phyloP scores from a whole-genome alignment of 108 stramenopile genomes.

The Cyclostephanos tholiformis region DNA sequence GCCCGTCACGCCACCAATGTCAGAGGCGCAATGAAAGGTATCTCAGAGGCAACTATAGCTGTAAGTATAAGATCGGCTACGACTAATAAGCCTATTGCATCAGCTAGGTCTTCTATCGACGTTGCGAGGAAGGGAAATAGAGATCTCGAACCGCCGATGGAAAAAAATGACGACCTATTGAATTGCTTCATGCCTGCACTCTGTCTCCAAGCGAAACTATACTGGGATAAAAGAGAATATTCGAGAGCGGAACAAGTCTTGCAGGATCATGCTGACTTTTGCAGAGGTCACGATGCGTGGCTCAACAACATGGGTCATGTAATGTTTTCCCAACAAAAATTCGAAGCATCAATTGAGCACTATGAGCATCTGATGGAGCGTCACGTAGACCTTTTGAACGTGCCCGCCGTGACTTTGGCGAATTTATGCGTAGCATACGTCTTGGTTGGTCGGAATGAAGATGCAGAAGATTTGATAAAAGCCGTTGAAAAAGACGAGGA shows the following conservation, averaged over 20 bases:
- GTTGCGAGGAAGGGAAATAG: background rate
- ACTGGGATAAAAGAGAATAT: slow-evolving; percentile 90
- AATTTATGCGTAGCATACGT: slow-evolving; percentile 91
- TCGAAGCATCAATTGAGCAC: slow-evolving; percentile 80
- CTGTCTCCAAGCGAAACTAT: slow-evolving; percentile 83
- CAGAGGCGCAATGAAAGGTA: slow-evolving; percentile 23
- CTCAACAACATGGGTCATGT: slow-evolving; percentile 85
- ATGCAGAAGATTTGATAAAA: slow-evolving; percentile 86
- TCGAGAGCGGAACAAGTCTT: slow-evolving; percentile 79
- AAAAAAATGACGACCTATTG: slow-evolving; percentile 73
- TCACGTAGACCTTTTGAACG: slow-evolving; percentile 57
- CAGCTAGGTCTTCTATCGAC: slow-evolving; percentile 43
- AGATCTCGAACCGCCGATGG: slow-evolving; percentile 26
- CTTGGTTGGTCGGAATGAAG: slow-evolving; percentile 83
- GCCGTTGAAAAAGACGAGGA: slow-evolving; percentile 77
- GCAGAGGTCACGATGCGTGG: slow-evolving; percentile 77
- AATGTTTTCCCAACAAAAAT: slow-evolving; percentile 82
- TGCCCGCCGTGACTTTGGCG: slow-evolving; percentile 86
- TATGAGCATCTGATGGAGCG: slow-evolving; percentile 74
- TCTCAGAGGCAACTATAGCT: slow-evolving; percentile 9
- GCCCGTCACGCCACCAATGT: slow-evolving; percentile 46
- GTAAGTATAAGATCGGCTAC: slow-evolving; percentile 14
- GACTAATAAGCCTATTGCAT: slow-evolving; percentile 21
- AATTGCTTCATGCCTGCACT: slow-evolving; percentile 68
- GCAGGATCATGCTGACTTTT: slow-evolving; percentile 78